Conservation (phyloP, 139 green algal species). For the Chlorella vulgaris region DNA sequence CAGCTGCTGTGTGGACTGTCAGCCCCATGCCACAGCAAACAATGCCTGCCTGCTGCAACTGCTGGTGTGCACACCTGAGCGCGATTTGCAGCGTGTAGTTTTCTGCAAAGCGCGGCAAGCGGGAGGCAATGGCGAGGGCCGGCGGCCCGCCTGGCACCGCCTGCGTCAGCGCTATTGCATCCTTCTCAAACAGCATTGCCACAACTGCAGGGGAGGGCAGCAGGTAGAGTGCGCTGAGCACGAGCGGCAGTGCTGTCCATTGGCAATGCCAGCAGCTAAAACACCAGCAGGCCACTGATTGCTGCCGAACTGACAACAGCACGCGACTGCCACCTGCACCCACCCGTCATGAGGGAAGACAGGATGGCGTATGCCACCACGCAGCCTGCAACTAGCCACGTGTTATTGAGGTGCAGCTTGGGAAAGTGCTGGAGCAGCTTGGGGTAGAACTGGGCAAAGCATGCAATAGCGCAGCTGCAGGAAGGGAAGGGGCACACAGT, state of each 20-base stretch:
- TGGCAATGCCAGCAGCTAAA: background rate
- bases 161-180: conserved; percentile 65
- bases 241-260: background rate
- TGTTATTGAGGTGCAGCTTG: conserved; percentile 70
- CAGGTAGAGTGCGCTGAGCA: background rate
- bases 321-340: background rate
- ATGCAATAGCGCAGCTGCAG: conserved; percentile 64
- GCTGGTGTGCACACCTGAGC: too few species aligned
- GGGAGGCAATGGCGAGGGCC: conserved; percentile 40
- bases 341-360: conserved; percentile 56
- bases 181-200: conserved; percentile 55
- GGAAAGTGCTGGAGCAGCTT: conserved; percentile 78
- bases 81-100: conserved; percentile 52
- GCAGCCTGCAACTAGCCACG: conserved; percentile 62
- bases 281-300: background rate
- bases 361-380: conserved; percentile 66
- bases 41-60: too few species aligned
- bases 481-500: background rate
- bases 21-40: too few species aligned
- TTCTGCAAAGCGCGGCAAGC: conserved; percentile 45
- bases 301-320: background rate
- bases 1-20: too few species aligned
- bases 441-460: conserved; percentile 79
- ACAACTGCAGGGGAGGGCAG: conserved; percentile 28
- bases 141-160: background rate